Evolutionary conservation across 2,329 filamentous ascomycete species (phyloP), one percentile per base, ranked within the genome.

Genomic region (Talaromyces sp.): DNA sequence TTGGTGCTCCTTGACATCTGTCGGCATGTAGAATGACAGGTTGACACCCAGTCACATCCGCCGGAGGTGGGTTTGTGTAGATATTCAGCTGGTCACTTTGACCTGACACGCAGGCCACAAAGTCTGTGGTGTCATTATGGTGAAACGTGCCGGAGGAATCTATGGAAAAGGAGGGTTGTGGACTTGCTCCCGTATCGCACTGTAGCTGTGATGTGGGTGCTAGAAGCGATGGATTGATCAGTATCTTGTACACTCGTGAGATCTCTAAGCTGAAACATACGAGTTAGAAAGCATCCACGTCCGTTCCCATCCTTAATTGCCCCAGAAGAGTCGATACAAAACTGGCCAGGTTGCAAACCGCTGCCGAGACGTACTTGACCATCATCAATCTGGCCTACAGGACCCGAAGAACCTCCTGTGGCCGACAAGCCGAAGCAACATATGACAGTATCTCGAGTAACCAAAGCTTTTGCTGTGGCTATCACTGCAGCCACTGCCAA

Each of bases 261-360:
- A 56, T 31, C 22, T 35, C 2, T n/a, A 33, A 3, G 33, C 14
- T 60, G 41, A 50, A 37, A 78, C 80, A 74, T 75, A 86, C 84
- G 80, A 68, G 87, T 89, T 71, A 89, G 78, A 75, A 88, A 87
- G 71, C 88, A 90, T 22, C 87, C 87, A 65, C 85, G 81, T 52
- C 84, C 83, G 57, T 80, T 79, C 57, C 77, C 73, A 72, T 90
- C 88, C 19, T 79, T 84, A 66, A 90, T 81, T 24, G 74, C 78
- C 52, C 84, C 83, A 60, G 81, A 81, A 16, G 79, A 78, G 67
- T 82, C 79, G 69, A 89, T 81, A 65, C 82, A 87, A 73, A 85
- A 90, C 9, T 81, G 78, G 14, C 81, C 81, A 56, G 80, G 71
- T 4, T 76, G 68, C 13, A 85, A 73, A 35, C 68, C 78, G 49